phyloP scores from a whole-genome alignment of 768 basidiomycete species.

The Naganishia friedmannii region DNA sequence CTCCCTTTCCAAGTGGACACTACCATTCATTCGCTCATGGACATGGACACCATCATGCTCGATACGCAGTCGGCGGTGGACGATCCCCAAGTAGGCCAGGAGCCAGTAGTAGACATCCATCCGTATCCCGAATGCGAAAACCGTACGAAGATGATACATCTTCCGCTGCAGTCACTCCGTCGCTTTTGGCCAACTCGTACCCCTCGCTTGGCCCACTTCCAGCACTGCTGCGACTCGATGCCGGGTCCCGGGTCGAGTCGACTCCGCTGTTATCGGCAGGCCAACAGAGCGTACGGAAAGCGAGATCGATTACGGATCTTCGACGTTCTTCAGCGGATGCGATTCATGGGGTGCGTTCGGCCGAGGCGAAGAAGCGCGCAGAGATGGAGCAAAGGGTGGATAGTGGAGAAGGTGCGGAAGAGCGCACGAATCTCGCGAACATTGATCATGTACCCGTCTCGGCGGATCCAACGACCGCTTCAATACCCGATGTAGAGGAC shows the following conservation, averaged over 20 bases:
- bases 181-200: not conserved
- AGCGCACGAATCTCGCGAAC: no score
- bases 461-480: constrained; percentile 32
- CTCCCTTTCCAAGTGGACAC: constrained; percentile 30
- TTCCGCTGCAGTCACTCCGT: not conserved
- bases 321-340: not conserved
- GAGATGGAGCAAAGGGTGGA: no score
- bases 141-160: not conserved
- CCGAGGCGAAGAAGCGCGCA: no score
- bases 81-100: constrained; percentile 20
- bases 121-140: constrained; percentile 5
- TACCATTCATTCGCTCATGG: constrained; percentile 28
- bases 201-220: not conserved
- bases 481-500: constrained; percentile 49
- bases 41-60: constrained; percentile 43
- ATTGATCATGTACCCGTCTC: constrained; percentile 9
- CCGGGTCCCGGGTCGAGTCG: not conserved
- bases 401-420: no score
- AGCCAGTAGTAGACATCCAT: constrained; percentile 19
- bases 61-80: constrained; percentile 51
- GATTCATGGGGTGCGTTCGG: not conserved
- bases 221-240: not conserved
- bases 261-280: not conserved
- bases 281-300: not conserved
- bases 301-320: not conserved